Base-by-base conservation (phyloP, 2,329 filamentous ascomycete species). In the Nemania diffusa region DNA sequence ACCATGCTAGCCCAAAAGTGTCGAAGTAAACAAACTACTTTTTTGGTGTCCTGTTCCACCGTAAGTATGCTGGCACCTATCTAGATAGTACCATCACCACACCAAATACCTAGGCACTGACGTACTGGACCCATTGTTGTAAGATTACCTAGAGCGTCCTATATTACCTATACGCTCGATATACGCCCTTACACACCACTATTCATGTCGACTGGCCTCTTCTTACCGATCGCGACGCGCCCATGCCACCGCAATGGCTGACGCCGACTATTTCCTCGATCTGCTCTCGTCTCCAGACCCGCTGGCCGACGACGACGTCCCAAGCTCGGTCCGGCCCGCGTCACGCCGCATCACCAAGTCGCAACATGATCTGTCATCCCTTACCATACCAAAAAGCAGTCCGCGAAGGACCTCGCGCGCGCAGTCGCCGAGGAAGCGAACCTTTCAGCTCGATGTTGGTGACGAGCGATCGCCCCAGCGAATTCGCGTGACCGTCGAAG, bases 371-470 rank as follows among this genome's bases (percentile, higher is more conserved):
- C 78, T 77, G 59, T 81, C 81, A 37, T 77, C 79, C 51, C 79
- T 79, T 55, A 82, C 81, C 73, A 77, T 83, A 64, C 82, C 84
- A 20, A 81, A 80, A 46, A 85, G 81, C 72, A 80, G 82, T 52
- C 77, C 78, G 20, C 79, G 81, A 13, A 76, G 58, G 53, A 77
- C 66, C 76, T 78, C 29, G 79, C 83, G 42, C 69, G 72, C 29
- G 44, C 69, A 74, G 17, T 87, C 86, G 48, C 86, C 87, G 44
- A 80, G 85, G 56, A 88, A 87, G 78, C 85, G 84, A 73, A 87
- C 80, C 51, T 88, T 88, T 69, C 83, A 87, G 75, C 82, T 88
- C 37, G 84, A 88, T 69, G 84, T 86, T 27, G 85, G 86, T 53
- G 79, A 84, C 71, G 79, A 80, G 42, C 75, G 75, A 52, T 81